These are phyloP conservation scores for Arabidopsis suecica DNA, from an alignment of 345 rosid species.

Conservation along the genomic window DNA sequence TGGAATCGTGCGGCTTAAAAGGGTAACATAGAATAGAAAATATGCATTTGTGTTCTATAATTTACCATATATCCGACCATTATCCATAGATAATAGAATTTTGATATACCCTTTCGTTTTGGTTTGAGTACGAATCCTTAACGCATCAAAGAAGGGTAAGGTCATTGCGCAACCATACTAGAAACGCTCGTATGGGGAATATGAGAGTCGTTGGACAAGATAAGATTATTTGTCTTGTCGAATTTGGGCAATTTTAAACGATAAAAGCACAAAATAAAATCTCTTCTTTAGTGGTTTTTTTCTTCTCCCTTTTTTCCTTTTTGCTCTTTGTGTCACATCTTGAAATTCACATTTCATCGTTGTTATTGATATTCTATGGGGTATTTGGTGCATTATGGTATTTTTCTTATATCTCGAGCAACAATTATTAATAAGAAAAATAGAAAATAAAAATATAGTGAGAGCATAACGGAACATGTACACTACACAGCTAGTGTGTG, in stretches of 20 bases:
- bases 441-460: not conserved
- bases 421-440: not conserved
- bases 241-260: not conserved
- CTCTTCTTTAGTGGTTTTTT: not conserved
- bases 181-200: not conserved
- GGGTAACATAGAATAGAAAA: too few species aligned
- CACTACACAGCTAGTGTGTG: slow-evolving; percentile 30
- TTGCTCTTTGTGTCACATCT: not conserved
- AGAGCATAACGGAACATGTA: slow-evolving; percentile 37
- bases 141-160: not conserved
- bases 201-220: slow-evolving; percentile 2
- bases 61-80: too few species aligned
- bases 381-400: not conserved
- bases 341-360: not conserved
- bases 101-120: not conserved
- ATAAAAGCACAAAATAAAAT: not conserved
- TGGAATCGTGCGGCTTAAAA: not conserved
- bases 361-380: not conserved
- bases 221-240: slow-evolving; percentile 5
- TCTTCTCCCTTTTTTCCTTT: not conserved
- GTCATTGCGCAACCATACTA: not conserved
- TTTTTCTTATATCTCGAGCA: not conserved
- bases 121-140: not conserved
- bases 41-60: too few species aligned
- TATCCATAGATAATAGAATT: too few species aligned